Conservation (phyloP, 2,329 filamentous ascomycete species). For the Ascochyta rabiei region DNA sequence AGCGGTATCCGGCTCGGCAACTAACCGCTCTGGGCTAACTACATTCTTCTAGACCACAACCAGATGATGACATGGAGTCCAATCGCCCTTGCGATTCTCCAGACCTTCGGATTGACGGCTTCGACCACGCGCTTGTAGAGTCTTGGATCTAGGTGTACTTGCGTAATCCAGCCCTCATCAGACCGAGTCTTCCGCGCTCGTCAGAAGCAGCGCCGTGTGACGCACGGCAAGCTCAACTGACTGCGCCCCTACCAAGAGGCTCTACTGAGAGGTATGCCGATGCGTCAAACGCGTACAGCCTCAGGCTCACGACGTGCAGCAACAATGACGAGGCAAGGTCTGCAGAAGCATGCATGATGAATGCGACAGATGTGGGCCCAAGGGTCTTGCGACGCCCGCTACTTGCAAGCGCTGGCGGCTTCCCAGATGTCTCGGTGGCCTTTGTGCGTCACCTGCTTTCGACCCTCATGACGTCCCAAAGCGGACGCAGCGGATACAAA, state of each 20-base stretch:
- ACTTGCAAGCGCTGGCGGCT: constrained; percentile 22
- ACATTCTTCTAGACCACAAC: constrained; percentile 30
- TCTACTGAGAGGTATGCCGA: background rate
- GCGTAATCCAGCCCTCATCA: constrained; percentile 13
- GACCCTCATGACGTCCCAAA: constrained; percentile 25
- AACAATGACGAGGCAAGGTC: constrained; percentile 4
- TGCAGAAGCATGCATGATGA: constrained; percentile 16
- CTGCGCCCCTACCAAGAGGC: background rate
- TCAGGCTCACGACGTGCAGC: constrained; percentile 12
- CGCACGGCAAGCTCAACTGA: constrained; percentile 2
- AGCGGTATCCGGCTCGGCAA: constrained; percentile 15
- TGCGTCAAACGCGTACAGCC: constrained; percentile 12
- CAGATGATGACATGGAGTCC: constrained; percentile 39
- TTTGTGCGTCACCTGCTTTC: constrained; percentile 21
- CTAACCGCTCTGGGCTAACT: constrained; percentile 19
- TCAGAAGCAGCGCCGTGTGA: background rate
- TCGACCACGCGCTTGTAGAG: constrained; percentile 17
- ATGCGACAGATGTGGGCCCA: constrained; percentile 7
- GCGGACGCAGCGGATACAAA: constrained; percentile 30
- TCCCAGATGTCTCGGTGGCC: constrained; percentile 14
- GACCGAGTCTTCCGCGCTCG: constrained; percentile 11
- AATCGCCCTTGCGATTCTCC: constrained; percentile 30
- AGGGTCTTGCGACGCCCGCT: constrained; percentile 8
- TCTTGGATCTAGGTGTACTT: constrained; percentile 12
- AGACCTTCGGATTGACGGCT: constrained; percentile 30